Evolutionary conservation across 257 asterid genomes (phyloP), one percentile per base, ranked within the genome.

Genomic region (Avicennia marina): DNA sequence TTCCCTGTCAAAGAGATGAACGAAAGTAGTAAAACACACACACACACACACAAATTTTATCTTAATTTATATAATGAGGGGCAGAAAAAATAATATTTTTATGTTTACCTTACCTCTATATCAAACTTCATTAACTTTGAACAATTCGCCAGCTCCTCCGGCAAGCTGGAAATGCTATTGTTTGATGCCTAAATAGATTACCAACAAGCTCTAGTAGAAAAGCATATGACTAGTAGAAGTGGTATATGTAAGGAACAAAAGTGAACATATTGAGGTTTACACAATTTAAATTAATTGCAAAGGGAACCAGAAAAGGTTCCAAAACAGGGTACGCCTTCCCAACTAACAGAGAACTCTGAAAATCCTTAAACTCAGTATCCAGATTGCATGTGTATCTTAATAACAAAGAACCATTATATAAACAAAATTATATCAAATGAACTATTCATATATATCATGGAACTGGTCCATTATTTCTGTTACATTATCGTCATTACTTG

Each of bases 141-240:
- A 79, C 95, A 93, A 67, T 80, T 81, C 56, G 77, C 74, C 54
- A 93, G 81, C 70, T 86, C 97, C 66, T 78, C 98, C 15, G 97
- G 95, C 78, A 93, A 81, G 77, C 80, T 64, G 73, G 91, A 74
- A 67, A 93, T 78, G 67, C 54, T 81, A 70, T 88, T 93, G 75
- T 88, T 86, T 55, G 98, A 83, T 72, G 83, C 98, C 98, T 86
- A 87, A 60, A 75, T 66, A 54, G 66, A 75, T 62, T 41, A 68
- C 12, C 58, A 53, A 60, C 16, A 44, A 63, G 39, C 62, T 60
- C 16, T n/a, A 25, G 56, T 48, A 70, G 31, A 27, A 63, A 63
- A 53, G 57, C 44, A 47, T 1, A 53, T 27, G 53, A 36, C 15
- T 33, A 53, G 8, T 11, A 46, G 29, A 16, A 24, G 33, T 11